These are phyloP conservation scores for Cytospora piceae DNA, from an alignment of 2,329 filamentous ascomycete species.

Conservation along the genomic window DNA sequence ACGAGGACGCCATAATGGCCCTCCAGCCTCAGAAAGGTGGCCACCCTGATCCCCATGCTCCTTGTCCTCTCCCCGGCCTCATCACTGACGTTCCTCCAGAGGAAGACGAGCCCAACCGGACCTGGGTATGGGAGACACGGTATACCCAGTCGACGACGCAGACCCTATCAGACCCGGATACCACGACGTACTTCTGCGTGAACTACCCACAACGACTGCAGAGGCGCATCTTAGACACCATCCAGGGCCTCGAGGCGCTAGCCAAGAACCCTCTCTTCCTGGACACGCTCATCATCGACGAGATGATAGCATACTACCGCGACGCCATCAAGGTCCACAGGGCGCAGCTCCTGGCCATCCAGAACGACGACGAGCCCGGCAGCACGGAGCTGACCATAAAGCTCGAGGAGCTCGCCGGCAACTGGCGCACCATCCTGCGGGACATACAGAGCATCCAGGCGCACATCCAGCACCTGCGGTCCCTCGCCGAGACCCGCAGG, in stretches of 20 bases:
- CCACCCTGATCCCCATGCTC: not conserved
- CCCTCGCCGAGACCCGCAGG: conserved; percentile 14
- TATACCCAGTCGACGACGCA: conserved; percentile 25
- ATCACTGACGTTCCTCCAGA: not conserved
- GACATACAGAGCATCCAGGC: conserved; percentile 21
- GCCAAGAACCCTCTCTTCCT: conserved; percentile 28
- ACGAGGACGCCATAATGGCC: conserved; percentile 1
- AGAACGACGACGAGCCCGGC: conserved; percentile 26
- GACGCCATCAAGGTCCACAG: conserved; percentile 28
- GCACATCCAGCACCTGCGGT: conserved; percentile 26
- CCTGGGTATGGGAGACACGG: conserved; percentile 28
- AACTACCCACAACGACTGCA: conserved; percentile 24
- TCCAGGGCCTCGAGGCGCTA: conserved; percentile 25
- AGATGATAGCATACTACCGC: conserved; percentile 28
- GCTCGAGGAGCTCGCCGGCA: conserved; percentile 23
- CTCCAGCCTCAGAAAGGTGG: not conserved
- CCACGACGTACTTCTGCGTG: conserved; percentile 26
- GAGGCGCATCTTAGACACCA: conserved; percentile 20
- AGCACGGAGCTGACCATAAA: conserved; percentile 26
- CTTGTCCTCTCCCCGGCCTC: not conserved
- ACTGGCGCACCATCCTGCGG: conserved; percentile 27
- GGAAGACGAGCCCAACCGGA: conserved; percentile 15
- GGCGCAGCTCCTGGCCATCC: conserved; percentile 26
- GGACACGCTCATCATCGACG: conserved; percentile 29
- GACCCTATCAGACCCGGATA: conserved; percentile 22